A percentile compares a stretch with the other conserved stretches of the same genome.
These are phyloP conservation scores for Aspergillus clavatus DNA, from an alignment of 2,329 filamentous ascomycete species.

Conservation along the genomic window DNA sequence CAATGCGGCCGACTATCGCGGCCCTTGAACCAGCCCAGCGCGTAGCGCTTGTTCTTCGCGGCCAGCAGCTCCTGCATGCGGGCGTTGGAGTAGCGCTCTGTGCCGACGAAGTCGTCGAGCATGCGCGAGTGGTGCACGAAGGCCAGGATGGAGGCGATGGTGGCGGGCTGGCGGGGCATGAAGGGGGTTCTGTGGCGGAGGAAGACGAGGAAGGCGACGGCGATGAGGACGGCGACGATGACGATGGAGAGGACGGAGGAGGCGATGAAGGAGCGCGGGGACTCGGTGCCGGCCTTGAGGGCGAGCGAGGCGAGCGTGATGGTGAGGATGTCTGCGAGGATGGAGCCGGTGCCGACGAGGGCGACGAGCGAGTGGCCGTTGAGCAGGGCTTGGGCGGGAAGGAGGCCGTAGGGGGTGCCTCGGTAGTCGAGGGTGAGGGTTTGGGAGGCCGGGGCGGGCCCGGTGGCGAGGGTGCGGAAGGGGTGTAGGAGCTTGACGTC, in stretches of 20 bases:
- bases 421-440: constrained; percentile 49
- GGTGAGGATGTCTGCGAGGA: constrained; percentile 45
- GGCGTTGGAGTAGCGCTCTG: constrained; percentile 56
- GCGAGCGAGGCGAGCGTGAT: constrained; percentile 46
- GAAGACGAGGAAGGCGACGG: constrained; percentile 58
- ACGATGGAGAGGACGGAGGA: constrained; percentile 58
- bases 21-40: constrained; percentile 70
- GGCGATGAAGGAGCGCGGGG: constrained; percentile 58
- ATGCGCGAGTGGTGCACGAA: constrained; percentile 79
- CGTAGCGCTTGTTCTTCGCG: constrained; percentile 62
- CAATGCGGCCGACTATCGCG: constrained; percentile 69
- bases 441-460: constrained; percentile 40
- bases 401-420: constrained; percentile 43
- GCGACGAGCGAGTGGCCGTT: constrained; percentile 45
- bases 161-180: constrained; percentile 71
- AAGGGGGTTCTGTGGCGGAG: constrained; percentile 62
- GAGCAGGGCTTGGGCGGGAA: constrained; percentile 41
- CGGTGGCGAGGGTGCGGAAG: constrained; percentile 44
- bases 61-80: constrained; percentile 61
- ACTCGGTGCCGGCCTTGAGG: constrained; percentile 40
- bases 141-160: constrained; percentile 69
- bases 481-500: constrained; percentile 47
- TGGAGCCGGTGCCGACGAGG: constrained; percentile 41
- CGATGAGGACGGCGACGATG: constrained; percentile 62
- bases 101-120: constrained; percentile 70